These are phyloP conservation scores for Heliamphora pulchella DNA, from an alignment of 179 eudicot species.

Conservation along the genomic window DNA sequence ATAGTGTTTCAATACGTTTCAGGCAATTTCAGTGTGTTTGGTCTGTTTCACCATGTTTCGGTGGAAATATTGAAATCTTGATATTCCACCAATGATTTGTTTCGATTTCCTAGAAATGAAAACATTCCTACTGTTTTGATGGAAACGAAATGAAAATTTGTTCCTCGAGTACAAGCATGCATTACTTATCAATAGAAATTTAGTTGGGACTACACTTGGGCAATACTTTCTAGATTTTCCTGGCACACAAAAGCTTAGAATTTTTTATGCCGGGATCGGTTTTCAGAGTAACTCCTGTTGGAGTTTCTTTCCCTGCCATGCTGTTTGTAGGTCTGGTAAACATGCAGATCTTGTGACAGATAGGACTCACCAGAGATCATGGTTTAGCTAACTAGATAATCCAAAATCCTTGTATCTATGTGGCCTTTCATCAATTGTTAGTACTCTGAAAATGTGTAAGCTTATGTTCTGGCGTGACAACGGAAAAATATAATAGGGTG, in stretches of 20 bases:
- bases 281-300: not conserved
- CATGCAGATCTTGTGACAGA: not conserved
- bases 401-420: not conserved
- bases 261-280: not conserved
- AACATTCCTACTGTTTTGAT: too few relatives aligned
- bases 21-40: too few relatives aligned
- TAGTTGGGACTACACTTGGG: not conserved
- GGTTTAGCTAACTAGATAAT: not conserved
- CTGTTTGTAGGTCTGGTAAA: not conserved
- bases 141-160: too few relatives aligned
- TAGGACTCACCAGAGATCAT: not conserved
- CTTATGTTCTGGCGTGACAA: too few relatives aligned
- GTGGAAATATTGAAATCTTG: too few relatives aligned
- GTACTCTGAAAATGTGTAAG: not conserved
- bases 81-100: too few relatives aligned
- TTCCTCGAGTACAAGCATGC: not conserved
- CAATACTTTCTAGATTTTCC: not conserved
- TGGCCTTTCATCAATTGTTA: not conserved
- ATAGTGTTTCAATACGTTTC: too few relatives aligned
- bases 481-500: not conserved
- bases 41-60: too few relatives aligned
- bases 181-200: not conserved
- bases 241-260: not conserved
- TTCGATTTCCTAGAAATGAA: too few relatives aligned
- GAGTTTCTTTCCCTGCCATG: not conserved